Base-by-base conservation (phyloP, 2,329 filamentous ascomycete species). In the Ophiosphaerella herpotricha region DNA sequence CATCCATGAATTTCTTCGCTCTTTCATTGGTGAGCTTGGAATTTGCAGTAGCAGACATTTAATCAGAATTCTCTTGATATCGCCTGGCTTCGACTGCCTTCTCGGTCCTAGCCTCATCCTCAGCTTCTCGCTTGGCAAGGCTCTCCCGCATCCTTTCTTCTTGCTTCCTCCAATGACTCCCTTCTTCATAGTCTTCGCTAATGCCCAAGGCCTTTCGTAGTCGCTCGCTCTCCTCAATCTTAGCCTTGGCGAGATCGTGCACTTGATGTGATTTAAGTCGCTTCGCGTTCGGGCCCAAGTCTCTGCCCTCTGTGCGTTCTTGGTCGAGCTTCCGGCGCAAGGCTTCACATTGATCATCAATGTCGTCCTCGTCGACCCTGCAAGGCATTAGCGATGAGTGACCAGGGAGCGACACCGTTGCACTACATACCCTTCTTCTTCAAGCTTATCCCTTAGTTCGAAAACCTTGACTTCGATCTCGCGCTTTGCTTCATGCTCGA, bases 401-500 rank as follows among this genome's bases (percentile, higher is more conserved):
- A 31, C 13, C 11, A 37, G 32, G 21, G 14, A 40, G 18, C 13
- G 35, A 9, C 5, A 8, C n/a, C 4, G 26, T 12, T 24, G 11
- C 13, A 26, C 8, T 16, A 72, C 82, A 13, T 76, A 90, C 86
- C 84, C 89, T 75, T 92, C 89, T 47, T 97, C 93, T 72, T 99
- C 94, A n/a, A 99, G 82, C 68, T 87, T 81, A 71, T 97, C 94
- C 49, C 91, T 81, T 60, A 97, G 77, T 70, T 96, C 92, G 64
- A 97, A 89, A 0, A 97, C 91, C 69, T 94, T 91, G 46, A 97
- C 89, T 72, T 99, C 94, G 29, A 99, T 85, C 64, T 91, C 89
- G 36, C 94, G 85, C 76, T 92, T 90, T 48, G 91, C 86, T 64
- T 97, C 93, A 74, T 99, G 95, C 67, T 97, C 91, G 1, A 99